Evolutionary conservation across 129 eudicot species (phyloP).

Genomic region (Helianthus annuus): HanXRQr2.0-SUNRISE NC_035442.2:149759089-149759588

Average conservation of each 20-base stretch:
- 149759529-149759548: neutral
- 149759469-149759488: too few relatives aligned
- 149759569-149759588: slow-evolving; percentile 1
- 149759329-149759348: slow-evolving; percentile 21
- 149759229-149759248: slow-evolving; percentile 70
- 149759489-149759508: neutral
- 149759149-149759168: neutral
- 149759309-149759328: slow-evolving; percentile 87
- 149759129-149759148: slow-evolving; percentile 10
- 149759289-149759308: slow-evolving; percentile 71
- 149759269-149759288: slow-evolving; percentile 63
- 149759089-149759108: slow-evolving; percentile 49
- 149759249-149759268: slow-evolving; percentile 86
- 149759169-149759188: neutral
- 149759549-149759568: slow-evolving; percentile 4
- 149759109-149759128: slow-evolving; percentile 23
- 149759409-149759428: neutral
- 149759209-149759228: slow-evolving; percentile 72
- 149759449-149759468: neutral
- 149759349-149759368: neutral
- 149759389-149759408: neutral
- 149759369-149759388: too few relatives aligned
- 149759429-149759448: neutral
- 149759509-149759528: neutral
- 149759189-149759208: slow-evolving; percentile 92